A percentile compares a stretch with the other conserved stretches of the same genome.
These are phyloP conservation scores for Psilocybe tampanensis DNA, from an alignment of 768 basidiomycete genomes.

Conservation along the genomic window DNA sequence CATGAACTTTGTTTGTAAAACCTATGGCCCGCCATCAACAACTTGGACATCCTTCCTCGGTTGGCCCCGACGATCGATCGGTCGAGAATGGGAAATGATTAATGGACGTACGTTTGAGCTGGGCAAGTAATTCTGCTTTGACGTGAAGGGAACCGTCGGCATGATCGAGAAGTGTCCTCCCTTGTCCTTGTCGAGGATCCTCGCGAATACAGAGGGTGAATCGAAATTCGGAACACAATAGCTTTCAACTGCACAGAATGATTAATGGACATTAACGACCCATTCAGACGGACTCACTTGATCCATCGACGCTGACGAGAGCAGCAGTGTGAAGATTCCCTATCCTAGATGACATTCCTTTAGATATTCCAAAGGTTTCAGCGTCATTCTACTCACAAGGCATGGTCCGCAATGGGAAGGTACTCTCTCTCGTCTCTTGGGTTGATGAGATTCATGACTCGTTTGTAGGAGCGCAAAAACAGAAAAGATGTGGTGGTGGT, in stretches of 20 bases:
- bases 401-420: slow-evolving; percentile 78
- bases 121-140: slow-evolving; percentile 84
- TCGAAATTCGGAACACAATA: slow-evolving; percentile 95
- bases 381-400: slow-evolving; percentile 51
- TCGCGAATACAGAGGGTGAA: slow-evolving; percentile 89
- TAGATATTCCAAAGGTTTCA: neutral
- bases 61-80: too few relatives aligned
- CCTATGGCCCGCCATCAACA: slow-evolving; percentile 39
- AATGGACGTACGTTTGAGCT: slow-evolving; percentile 64
- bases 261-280: too few relatives aligned
- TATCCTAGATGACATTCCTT: slow-evolving; percentile 48
- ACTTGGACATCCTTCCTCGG: neutral
- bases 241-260: slow-evolving; percentile 67
- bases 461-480: slow-evolving; percentile 21
- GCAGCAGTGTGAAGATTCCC: slow-evolving; percentile 86
- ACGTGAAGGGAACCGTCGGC: slow-evolving; percentile 67
- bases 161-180: slow-evolving; percentile 92
- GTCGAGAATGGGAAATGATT: neutral
- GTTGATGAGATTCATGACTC: slow-evolving; percentile 55
- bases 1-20: slow-evolving; percentile 90
- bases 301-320: slow-evolving; percentile 81
- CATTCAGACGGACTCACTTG: slow-evolving; percentile 60
- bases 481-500: slow-evolving; percentile 2
- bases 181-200: slow-evolving; percentile 87
- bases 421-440: slow-evolving; percentile 66